Base-by-base conservation (phyloP, 108 stramenopile species). In the Mayamaea pseudoterrestris region DNA sequence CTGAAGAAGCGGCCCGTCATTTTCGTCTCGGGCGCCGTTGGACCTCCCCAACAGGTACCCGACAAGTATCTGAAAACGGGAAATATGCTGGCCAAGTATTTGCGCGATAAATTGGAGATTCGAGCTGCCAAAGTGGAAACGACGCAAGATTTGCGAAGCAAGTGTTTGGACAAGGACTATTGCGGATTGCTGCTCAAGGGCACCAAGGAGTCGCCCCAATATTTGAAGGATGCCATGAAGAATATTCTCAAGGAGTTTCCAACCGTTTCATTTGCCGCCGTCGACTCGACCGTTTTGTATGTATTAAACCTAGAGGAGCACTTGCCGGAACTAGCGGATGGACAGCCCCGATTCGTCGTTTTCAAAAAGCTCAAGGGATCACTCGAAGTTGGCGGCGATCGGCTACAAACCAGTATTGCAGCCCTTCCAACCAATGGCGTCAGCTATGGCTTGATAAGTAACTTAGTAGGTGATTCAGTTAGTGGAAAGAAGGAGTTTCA, bases 81-180 rank as follows among this genome's bases (percentile, higher is more conserved):
- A 7, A 43, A 58, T 20, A 83, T 83, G 81, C 63, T 88, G 8
- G 76, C 74, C 2, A 88, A 88, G 54, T 50, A 71, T 16, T 36
- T 88, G 23, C 73, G 74, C 40, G 66, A 67, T 23, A 65, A 83
- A 61, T 41, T 88, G 34, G 81, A 78, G 50, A 78, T 76, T 9
- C 71, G 71, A 37, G 81, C 80, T n/a, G 81, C 76, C 26, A 88
- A 88, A 59, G 83, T 88, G 50, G 86, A 88, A 61, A 88, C 76
- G 27, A 78, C 86, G 3, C 77, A 81, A 51, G 86, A 83, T 58
- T 51, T 88, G 53, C 64, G 76, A 55, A 50, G 72, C 35, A 88
- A 88, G 61, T 88, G 86, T 64, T 43, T 88, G 17, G 75, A 83
- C 40, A 80, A 83, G 61, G 72, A 76, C 39, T 44, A 73, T 25